These are phyloP conservation scores for Litsea cubeba DNA, from an alignment of 164 flowering plant genomes.

Conservation along the genomic window DNA sequence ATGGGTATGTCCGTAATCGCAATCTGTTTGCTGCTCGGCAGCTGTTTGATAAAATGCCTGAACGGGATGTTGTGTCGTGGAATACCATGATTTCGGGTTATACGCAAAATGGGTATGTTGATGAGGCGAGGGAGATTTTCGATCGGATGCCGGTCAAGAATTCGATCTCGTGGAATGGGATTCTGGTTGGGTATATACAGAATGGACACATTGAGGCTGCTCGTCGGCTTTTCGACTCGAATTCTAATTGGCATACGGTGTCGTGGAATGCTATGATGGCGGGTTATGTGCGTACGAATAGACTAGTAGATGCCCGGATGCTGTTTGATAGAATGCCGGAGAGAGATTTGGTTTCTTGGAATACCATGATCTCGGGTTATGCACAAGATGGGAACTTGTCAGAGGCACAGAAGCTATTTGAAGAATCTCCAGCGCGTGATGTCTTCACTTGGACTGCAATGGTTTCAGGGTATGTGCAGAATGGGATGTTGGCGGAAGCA, in stretches of 20 bases:
- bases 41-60: slow-evolving; percentile 69
- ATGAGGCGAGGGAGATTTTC: slow-evolving; percentile 67
- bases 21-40: slow-evolving; percentile 47
- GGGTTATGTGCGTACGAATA: slow-evolving; percentile 64
- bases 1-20: slow-evolving; percentile 45
- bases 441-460: slow-evolving; percentile 91
- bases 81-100: slow-evolving; percentile 77
- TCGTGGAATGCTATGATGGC: slow-evolving; percentile 90
- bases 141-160: slow-evolving; percentile 59
- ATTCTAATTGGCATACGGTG: slow-evolving; percentile 56
- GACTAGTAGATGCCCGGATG: slow-evolving; percentile 51
- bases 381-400: slow-evolving; percentile 61
- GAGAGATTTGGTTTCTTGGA: slow-evolving; percentile 83
- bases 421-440: slow-evolving; percentile 52
- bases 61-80: slow-evolving; percentile 78
- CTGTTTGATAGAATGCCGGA: slow-evolving; percentile 66
- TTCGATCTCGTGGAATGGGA: slow-evolving; percentile 78
- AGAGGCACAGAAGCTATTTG: slow-evolving; percentile 66
- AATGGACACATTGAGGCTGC: slow-evolving; percentile 78
- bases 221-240: slow-evolving; percentile 48
- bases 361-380: slow-evolving; percentile 73
- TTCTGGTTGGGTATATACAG: slow-evolving; percentile 74
- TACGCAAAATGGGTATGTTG: slow-evolving; percentile 58
- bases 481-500: slow-evolving; percentile 65
- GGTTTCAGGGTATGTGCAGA: slow-evolving; percentile 83